phyloP scores from a whole-genome alignment of 768 basidiomycete species.

The Lanmaoa pseudosensibilis region DNA sequence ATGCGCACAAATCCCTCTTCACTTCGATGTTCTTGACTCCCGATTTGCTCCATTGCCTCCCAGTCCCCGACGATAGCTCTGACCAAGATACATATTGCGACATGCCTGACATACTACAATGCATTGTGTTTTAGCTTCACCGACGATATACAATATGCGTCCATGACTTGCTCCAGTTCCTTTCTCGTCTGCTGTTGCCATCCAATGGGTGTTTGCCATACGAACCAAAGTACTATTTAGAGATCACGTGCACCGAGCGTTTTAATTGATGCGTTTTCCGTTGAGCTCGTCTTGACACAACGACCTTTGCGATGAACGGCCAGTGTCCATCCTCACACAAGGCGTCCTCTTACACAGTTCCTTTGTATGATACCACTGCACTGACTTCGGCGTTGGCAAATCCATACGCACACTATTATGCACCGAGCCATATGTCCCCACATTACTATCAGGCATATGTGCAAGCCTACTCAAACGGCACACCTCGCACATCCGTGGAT shows the following conservation, averaged over 20 bases:
- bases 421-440: constrained; percentile 37
- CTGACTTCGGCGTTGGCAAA: constrained; percentile 30
- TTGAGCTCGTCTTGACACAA: not conserved
- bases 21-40: constrained; percentile 32
- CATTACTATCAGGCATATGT: constrained; percentile 60
- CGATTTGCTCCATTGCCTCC: constrained; percentile 18
- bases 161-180: constrained; percentile 12
- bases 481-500: constrained; percentile 29
- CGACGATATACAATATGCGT: constrained; percentile 28
- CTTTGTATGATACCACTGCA: constrained; percentile 25
- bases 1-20: constrained; percentile 21
- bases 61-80: constrained; percentile 22
- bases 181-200: constrained; percentile 4
- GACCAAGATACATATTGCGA: constrained; percentile 26
- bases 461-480: constrained; percentile 30
- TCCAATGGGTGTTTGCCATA: constrained; percentile 4
- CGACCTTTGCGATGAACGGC: constrained; percentile 7
- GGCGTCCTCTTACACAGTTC: constrained; percentile 10
- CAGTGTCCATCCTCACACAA: constrained; percentile 12
- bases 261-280: not conserved
- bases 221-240: not conserved
- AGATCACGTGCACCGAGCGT: constrained; percentile 21
- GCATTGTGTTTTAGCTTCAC: constrained; percentile 31
- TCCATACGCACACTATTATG: constrained; percentile 30
- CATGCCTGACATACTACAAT: constrained; percentile 35